Evolutionary conservation across 495 filamentous ascomycete species (phyloP), one percentile per base, ranked within the genome.

Genomic region (Podospora comata): DNA sequence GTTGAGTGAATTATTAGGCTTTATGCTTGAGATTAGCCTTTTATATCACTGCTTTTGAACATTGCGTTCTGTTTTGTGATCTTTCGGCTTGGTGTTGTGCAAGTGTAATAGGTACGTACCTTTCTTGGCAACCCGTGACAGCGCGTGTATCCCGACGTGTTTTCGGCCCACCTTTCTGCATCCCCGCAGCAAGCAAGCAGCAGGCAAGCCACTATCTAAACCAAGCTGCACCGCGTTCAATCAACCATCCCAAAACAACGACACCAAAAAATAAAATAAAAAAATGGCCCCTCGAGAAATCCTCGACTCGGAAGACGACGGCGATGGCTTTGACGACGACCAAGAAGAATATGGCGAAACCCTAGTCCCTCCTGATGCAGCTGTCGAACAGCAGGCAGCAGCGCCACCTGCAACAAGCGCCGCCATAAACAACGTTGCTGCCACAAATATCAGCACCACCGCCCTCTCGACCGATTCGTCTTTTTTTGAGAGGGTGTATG

Each of bases 281-380:
- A 48, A 19, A 62, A 77, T 77, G 75, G 65, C 64, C 19, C 64
- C 70, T 39, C 60, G 66, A 48, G 75, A 76, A 56, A 74, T 77
- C 9, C 68, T 75, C 20, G 75, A 75, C 62, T 77, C 75, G n/a
- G 75, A 75, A 23, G 75, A 77, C 58, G 75, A 77, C 1, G 75
- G 61, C 6, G 72, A 70, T 60, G 74, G 71, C 13, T 69, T 76
- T 65, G 65, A 48, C 53, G 67, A 65, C 11, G 34, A 20, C 26
- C 9, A 53, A 20, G 53, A 61, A 6, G 53, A 61, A 6, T 11
- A 34, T 34, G 28, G n/a, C 34, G 44, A 62, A 1, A 9, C 39
- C 5, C 13, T 48, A 11, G 13, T 48, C 39, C 7, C 20, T 32
- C 19, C 58, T 57, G 56, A 28, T 53, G 63, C 62, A 30, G 56